A percentile compares a stretch with the other conserved stretches of the same genome.
These are phyloP conservation scores for Panellus pusillus DNA, from an alignment of 768 basidiomycete species.

Conservation along the genomic window DNA sequence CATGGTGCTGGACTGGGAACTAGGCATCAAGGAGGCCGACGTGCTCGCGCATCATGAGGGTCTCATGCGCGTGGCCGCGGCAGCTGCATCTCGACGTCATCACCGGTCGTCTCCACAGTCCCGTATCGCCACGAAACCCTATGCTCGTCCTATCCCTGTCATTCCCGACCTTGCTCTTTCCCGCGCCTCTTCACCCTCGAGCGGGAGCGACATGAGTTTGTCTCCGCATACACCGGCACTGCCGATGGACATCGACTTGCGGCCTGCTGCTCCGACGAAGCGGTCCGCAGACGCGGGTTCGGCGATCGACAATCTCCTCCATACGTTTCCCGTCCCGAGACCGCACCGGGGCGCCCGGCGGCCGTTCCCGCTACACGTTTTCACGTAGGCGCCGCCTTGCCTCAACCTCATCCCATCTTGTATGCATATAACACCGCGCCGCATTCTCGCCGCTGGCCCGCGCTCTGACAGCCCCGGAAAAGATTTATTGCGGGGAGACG, in stretches of 20 bases:
- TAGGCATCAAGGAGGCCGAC: conserved; percentile 3
- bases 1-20: conserved; percentile 15
- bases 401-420: no score
- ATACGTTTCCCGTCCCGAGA: background rate
- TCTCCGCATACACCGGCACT: background rate
- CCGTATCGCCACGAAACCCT: no score
- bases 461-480: no score
- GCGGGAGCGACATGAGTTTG: background rate
- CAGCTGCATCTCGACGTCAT: background rate
- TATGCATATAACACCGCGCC: no score
- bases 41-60: conserved; percentile 7
- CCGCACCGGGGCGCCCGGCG: no score
- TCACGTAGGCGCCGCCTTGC: no score
- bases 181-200: background rate
- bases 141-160: background rate
- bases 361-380: no score
- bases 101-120: background rate
- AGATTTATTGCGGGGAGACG: no score
- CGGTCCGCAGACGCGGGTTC: background rate
- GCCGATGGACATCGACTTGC: background rate
- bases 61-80: background rate
- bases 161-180: background rate
- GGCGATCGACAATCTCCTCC: background rate
- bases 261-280: background rate
- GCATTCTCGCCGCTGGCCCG: no score